These are phyloP conservation scores for Ophiorrhiza pumila DNA, from an alignment of 257 asterid species.

Conservation along the genomic window DNA sequence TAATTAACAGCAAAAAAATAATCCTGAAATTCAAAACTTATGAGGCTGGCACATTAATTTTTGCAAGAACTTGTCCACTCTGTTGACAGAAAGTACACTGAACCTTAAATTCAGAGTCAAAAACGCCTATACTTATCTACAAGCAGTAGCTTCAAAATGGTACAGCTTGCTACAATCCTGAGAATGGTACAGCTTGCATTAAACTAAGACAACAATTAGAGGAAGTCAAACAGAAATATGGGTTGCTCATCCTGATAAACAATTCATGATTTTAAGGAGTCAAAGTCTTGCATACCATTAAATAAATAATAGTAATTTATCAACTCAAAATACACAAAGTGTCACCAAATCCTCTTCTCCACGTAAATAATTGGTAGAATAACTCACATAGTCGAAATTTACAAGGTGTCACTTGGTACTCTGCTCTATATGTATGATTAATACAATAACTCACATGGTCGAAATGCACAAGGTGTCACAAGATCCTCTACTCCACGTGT, in stretches of 20 bases:
- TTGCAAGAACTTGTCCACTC: neutral
- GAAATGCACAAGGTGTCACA: too few species aligned
- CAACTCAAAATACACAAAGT: too few species aligned
- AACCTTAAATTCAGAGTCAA: conserved; percentile 1
- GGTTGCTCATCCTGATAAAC: neutral
- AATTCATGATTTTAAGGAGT: neutral
- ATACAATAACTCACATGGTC: too few species aligned
- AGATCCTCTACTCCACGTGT: too few species aligned
- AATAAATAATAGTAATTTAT: too few species aligned
- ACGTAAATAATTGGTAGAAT: too few species aligned
- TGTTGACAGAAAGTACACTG: neutral
- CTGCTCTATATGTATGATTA: too few species aligned
- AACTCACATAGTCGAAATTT: too few species aligned
- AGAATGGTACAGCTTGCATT: neutral
- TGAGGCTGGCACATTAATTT: neutral
- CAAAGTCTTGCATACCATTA: neutral
- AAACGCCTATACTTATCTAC: too few species aligned
- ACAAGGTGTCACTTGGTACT: too few species aligned
- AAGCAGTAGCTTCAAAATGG: too few species aligned
- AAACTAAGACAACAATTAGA: neutral
- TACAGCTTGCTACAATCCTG: neutral
- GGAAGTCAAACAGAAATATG: neutral
- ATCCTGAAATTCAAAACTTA: neutral
- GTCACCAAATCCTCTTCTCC: too few species aligned
- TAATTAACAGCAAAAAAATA: neutral